phyloP scores from a whole-genome alignment of 768 basidiomycete genomes.

The Cystofilobasidium macerans region DNA sequence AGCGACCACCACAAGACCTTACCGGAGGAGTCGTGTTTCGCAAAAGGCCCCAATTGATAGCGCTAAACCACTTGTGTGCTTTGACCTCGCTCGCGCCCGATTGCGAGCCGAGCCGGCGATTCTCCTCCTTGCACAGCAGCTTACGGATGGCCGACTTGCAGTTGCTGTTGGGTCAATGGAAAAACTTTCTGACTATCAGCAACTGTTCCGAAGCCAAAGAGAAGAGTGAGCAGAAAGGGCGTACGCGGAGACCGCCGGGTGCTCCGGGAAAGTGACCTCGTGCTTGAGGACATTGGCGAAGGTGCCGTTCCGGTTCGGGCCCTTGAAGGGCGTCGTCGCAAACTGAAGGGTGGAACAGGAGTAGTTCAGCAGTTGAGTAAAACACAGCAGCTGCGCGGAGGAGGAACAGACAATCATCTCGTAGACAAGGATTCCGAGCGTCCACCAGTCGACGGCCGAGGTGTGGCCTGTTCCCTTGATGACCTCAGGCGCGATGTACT shows the following conservation, averaged over 20 bases:
- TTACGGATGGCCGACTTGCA: constrained; percentile 80
- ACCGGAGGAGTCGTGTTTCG: constrained; percentile 88
- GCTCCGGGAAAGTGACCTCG: constrained; percentile 75
- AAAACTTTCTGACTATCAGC: too few relatives aligned
- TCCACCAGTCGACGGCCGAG: constrained; percentile 99
- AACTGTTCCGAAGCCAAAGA: too few relatives aligned
- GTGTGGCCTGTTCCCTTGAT: constrained; percentile 94
- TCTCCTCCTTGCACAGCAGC: constrained; percentile 83
- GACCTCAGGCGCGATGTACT: constrained; percentile 98
- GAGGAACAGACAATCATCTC: constrained; percentile 55
- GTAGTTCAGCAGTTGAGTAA: not conserved
- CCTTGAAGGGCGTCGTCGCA: constrained; percentile 98
- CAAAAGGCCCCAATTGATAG: constrained; percentile 92
- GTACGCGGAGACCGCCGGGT: constrained; percentile 24
- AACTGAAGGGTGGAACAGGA: too few relatives aligned
- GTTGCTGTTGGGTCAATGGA: constrained; percentile 45
- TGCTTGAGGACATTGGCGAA: constrained; percentile 87
- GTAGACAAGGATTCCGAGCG: constrained; percentile 91
- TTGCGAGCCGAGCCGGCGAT: constrained; percentile 73
- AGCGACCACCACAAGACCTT: constrained; percentile 35
- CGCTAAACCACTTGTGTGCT: constrained; percentile 94
- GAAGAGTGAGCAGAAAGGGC: not conserved
- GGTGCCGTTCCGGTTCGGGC: constrained; percentile 81
- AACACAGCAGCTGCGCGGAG: not conserved
- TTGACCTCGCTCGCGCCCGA: constrained; percentile 98